Evolutionary conservation across 202 grass and related monocot genomes (phyloP), one percentile per base, ranked within the genome.

Genomic region (Hordeum pubiflorum): DNA sequence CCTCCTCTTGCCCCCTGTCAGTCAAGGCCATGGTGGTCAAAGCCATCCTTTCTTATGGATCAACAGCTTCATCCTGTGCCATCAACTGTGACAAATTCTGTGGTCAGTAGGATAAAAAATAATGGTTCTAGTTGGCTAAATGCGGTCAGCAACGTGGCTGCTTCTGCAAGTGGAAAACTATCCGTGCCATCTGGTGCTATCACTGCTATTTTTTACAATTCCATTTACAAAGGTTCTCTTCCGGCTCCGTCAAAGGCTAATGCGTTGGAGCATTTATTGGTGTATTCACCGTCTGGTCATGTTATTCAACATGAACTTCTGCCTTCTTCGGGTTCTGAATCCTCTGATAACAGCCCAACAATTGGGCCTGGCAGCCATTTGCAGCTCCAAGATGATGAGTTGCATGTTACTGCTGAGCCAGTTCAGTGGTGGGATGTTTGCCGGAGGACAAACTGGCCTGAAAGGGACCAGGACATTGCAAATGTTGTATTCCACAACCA

Each of bases 341-440:
- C 74, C 57, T 86, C 87, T 86, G 89, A 85, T 89, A 93, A 71
- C 70, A 83, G 74, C 84, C 86, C 91, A 80, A 90, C 86, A 87
- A 78, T 91, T 85, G 66, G 92, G 32, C 58, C 85, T 63, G 87
- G 71, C 58, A 44, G 85, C 69, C 73, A 88, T 78, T 87, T 83
- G 60, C 96, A 96, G 82, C 70, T 78, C 74, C 92, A 94, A 86
- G 97, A 99, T 52, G 97, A 99, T 23, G 97, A 99, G 78, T 85
- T 93, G 83, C 90, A 86, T 82, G 85, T 99, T 87, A 91, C 72
- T 77, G 85, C 93, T 67, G 97, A 99, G 62, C 97, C 97, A 69
- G 83, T 96, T 90, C 97, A 99, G 86, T 99, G 97, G 97, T 99
- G 97, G 97, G 97, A 99, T 91, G 97, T 96, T 15, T 96, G 97